These are phyloP conservation scores for Suillus luteus DNA, from an alignment of 768 basidiomycete genomes.

Conservation along the genomic window DNA sequence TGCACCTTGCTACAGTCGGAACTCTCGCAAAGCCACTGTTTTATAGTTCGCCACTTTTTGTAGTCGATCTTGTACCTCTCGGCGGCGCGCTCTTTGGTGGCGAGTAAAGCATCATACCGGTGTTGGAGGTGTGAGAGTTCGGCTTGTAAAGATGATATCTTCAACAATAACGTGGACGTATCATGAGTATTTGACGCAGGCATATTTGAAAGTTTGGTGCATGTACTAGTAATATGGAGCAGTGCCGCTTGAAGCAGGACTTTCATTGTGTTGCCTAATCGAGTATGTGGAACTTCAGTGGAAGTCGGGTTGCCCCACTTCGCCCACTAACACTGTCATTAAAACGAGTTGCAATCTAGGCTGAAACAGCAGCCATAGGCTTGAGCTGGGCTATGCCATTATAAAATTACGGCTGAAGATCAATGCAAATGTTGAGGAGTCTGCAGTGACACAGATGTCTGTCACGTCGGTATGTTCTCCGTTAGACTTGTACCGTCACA, in stretches of 20 bases:
- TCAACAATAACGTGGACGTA: slow-evolving; percentile 5
- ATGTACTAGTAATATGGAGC: not conserved
- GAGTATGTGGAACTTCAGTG: too few relatives aligned
- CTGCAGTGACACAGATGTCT: too few relatives aligned
- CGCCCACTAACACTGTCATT: too few relatives aligned
- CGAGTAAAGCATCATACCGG: slow-evolving; percentile 48
- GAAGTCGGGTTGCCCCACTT: too few relatives aligned
- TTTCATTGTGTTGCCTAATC: too few relatives aligned
- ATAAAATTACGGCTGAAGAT: too few relatives aligned
- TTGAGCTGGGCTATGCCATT: too few relatives aligned
- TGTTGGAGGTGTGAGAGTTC: slow-evolving; percentile 40
- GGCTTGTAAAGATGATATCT: slow-evolving; percentile 22
- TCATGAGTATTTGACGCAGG: not conserved
- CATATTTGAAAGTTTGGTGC: not conserved
- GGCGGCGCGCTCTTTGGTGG: slow-evolving; percentile 46
- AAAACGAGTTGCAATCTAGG: too few relatives aligned
- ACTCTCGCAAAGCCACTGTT: slow-evolving; percentile 44
- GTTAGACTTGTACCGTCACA: not conserved
- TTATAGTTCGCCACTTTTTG: slow-evolving; percentile 52
- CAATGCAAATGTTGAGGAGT: too few relatives aligned
- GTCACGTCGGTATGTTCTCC: not conserved
- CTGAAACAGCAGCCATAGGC: too few relatives aligned
- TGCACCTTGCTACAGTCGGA: slow-evolving; percentile 32
- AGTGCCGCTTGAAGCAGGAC: too few relatives aligned
- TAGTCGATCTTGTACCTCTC: slow-evolving; percentile 53